These are phyloP conservation scores for Ophiostoma perfectum DNA, from an alignment of 2,329 filamentous ascomycete species.

Conservation along the genomic window DNA sequence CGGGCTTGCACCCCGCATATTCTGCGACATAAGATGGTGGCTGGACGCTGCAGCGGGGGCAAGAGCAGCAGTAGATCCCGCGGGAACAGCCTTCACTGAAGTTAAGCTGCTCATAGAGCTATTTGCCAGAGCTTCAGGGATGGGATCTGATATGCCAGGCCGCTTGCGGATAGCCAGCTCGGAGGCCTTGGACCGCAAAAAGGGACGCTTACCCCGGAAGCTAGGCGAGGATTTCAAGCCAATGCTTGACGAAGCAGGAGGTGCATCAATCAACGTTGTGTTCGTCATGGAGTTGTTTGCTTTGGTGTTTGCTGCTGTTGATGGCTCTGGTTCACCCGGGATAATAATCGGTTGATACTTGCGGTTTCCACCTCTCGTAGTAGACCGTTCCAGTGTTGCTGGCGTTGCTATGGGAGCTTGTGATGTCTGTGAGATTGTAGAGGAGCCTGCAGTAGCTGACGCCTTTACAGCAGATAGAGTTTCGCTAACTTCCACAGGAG, in stretches of 20 bases:
- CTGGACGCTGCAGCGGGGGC: background rate
- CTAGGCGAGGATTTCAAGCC: slow-evolving; percentile 1
- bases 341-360: slow-evolving; percentile 43
- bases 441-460: too few species aligned
- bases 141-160: background rate
- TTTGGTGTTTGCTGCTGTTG: slow-evolving; percentile 13
- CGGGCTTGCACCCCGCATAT: slow-evolving; percentile 28
- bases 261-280: background rate
- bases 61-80: background rate
- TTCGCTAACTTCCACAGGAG: background rate
- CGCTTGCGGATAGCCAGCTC: slow-evolving; percentile 25
- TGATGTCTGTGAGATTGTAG: background rate
- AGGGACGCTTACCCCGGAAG: slow-evolving; percentile 18
- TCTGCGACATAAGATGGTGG: background rate
- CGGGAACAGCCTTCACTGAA: background rate
- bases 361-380: slow-evolving; percentile 37
- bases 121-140: background rate
- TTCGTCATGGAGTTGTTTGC: too few species aligned
- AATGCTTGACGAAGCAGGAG: background rate
- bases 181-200: slow-evolving; percentile 25
- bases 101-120: background rate
- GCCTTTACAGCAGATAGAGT: background rate
- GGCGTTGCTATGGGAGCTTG: background rate
- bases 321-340: slow-evolving; percentile 23
- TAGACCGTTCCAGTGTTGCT: slow-evolving; percentile 22